Base-by-base conservation (phyloP, 23 red algal species). In the Gracilaria gracilis region DNA sequence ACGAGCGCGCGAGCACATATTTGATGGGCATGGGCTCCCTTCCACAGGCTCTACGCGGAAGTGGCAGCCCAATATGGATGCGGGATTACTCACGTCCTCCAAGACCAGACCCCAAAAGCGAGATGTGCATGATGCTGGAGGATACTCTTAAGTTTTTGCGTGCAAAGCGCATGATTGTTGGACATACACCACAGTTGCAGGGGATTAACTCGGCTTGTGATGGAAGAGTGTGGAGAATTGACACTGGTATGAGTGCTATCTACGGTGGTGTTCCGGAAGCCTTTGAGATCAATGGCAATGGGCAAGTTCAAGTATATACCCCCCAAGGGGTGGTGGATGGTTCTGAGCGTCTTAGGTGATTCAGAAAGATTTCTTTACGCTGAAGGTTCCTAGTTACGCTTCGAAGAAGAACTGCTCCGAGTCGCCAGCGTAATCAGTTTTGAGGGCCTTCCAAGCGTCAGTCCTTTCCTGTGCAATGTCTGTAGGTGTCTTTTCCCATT, bases 171-270 rank as follows among this genome's bases (percentile, higher is more conserved):
- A 99, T 99, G 97, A 85, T 99, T 29, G 97, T 99, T 1, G 97
- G 97, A 13, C 97, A 99, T 76, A 99, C 94, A 47, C 94, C 97
- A 33, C 97, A 99, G 64, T 31, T 36, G 15, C 48, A 53, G 7
- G 91, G 93, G 14, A 96, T 99, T 47, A 99, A 94, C 75, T 79
- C 88, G 33, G 97, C 97, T 36, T 99, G 97, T 75, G 78, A 67
- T 49, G 97, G 93, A 37, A 71, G 88, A 58, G 97, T 99, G n/a
- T 96, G 97, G 97, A 82, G 97, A 34, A 90, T 99, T 61, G 97
- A 99, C 84, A 99, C 97, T 7, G 97, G 97, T 17, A 96, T 99
- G 93, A 91, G 90, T 57, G 66, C 66, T 19, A 94, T 93, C 14
- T 99, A 96, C 64, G 97, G 97, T 36, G 97, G 97, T 36, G 82